phyloP scores from a whole-genome alignment of 2,329 filamentous ascomycete species.

The Colletotrichum orchidophilum region DNA sequence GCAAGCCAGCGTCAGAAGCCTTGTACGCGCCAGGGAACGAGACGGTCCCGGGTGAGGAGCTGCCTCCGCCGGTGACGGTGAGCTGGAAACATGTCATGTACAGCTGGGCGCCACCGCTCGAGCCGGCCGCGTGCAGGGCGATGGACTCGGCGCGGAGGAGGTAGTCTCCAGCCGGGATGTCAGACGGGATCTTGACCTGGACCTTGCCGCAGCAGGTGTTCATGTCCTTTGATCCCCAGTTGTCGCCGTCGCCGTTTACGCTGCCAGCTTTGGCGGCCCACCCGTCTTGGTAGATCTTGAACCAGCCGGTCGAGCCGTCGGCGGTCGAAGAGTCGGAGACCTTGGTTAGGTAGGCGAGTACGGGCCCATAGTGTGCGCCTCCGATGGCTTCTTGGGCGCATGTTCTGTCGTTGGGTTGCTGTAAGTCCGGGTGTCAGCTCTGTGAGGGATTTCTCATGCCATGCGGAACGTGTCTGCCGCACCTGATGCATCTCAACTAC shows the following conservation, averaged over 20 bases:
- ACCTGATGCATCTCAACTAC: slow-evolving; percentile 60
- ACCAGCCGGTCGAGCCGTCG: slow-evolving; percentile 55
- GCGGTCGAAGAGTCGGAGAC: slow-evolving; percentile 56
- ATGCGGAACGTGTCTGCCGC: neutral
- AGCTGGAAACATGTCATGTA: slow-evolving; percentile 43
- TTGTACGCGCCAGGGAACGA: slow-evolving; percentile 32
- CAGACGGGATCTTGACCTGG: slow-evolving; percentile 48
- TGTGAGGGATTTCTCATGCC: neutral
- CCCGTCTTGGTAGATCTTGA: slow-evolving; percentile 60
- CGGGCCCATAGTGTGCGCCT: slow-evolving; percentile 61
- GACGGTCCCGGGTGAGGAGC: slow-evolving; percentile 37
- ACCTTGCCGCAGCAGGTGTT: slow-evolving; percentile 32
- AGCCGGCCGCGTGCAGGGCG: slow-evolving; percentile 56
- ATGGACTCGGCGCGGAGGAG: slow-evolving; percentile 64
- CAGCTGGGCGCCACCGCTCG: slow-evolving; percentile 49
- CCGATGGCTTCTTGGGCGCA: slow-evolving; percentile 60
- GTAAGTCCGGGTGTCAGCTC: neutral
- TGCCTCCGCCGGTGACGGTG: slow-evolving; percentile 40
- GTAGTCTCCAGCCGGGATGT: slow-evolving; percentile 60
- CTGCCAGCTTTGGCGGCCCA: slow-evolving; percentile 41
- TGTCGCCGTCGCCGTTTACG: slow-evolving; percentile 43
- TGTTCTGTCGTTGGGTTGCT: slow-evolving; percentile 51
- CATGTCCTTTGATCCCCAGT: slow-evolving; percentile 33
- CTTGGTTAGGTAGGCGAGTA: slow-evolving; percentile 58
- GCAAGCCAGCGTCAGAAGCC: slow-evolving; percentile 52